Evolutionary conservation across 2,329 filamentous ascomycete species (phyloP).

Genomic region (Sarocladium brachiariae): DNA sequence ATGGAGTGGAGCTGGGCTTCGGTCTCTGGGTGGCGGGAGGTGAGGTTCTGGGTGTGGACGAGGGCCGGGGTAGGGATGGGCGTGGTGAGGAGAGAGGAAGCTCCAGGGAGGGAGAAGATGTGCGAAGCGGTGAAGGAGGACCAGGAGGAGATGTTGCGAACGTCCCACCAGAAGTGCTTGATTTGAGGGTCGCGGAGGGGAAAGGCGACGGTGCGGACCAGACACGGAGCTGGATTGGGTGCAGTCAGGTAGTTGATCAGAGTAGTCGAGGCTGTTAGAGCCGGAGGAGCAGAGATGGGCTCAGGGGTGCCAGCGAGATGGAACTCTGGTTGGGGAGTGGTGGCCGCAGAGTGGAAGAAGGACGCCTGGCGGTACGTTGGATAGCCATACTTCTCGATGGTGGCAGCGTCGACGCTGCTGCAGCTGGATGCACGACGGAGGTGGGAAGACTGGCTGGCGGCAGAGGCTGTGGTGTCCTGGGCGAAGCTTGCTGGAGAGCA

Average conservation of each 20-base stretch:
- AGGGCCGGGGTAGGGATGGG: conserved; percentile 47
- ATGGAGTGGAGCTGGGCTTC: conserved; percentile 69
- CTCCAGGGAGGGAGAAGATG: conserved; percentile 65
- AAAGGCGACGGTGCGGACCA: conserved; percentile 74
- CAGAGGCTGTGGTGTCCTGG: conserved; percentile 25
- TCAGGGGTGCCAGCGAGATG: conserved; percentile 35
- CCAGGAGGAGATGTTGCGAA: conserved; percentile 83
- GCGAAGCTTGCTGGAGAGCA: conserved; percentile 58
- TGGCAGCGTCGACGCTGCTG: conserved; percentile 57
- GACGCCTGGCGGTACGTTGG: conserved; percentile 78
- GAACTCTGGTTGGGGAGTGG: conserved; percentile 26
- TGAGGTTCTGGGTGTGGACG: conserved; percentile 50
- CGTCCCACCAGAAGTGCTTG: conserved; percentile 94
- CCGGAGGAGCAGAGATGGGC: conserved; percentile 27
- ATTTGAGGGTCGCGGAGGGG: conserved; percentile 58
- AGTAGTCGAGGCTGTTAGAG: conserved; percentile 53
- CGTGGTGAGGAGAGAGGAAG: conserved; percentile 65
- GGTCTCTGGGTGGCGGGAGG: conserved; percentile 66
- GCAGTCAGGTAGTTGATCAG: conserved; percentile 72
- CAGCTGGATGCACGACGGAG: conserved; percentile 56
- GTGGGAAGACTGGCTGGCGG: conserved; percentile 14
- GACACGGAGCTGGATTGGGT: conserved; percentile 72
- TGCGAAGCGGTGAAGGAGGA: conserved; percentile 66
- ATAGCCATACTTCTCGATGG: conserved; percentile 67
- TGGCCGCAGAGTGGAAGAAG: conserved; percentile 21